Evolutionary conservation across 2,329 filamentous ascomycete genomes (phyloP), one percentile per base, ranked within the genome.

Genomic region (Aspergillus caelatus): DNA sequence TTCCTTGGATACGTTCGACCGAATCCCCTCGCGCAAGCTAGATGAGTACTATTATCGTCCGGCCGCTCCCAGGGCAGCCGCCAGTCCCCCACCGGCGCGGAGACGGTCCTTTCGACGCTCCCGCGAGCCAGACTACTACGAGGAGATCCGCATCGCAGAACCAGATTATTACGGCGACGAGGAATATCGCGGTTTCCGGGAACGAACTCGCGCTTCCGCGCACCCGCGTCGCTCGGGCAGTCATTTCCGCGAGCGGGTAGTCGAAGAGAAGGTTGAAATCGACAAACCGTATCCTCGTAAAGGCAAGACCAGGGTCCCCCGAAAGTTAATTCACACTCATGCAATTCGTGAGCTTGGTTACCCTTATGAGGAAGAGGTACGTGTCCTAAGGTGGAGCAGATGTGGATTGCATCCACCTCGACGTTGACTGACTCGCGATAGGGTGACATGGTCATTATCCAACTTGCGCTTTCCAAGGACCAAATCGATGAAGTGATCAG

Each of bases 401-500:
- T 32, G 11, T 28, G 62, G 36, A 26, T 8, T 52, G 4, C n/a
- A 36, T 46, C 36, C n/a, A 53, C 23, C 36, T 39, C 41, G 70
- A 58, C 61, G 39, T 41, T 67, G 50, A 66, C 53, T 62, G 43
- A 58, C 23, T 63, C 48, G 43, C 50, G 8, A 9, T 68, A 95
- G 91, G 92, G 91, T 45, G 89, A 91, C 69, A 91, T 90, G 26
- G 88, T 95, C 70, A 86, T 97, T 58, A 88, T 98, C 39, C 88
- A 91, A 70, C 90, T 92, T 73, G 94, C 94, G 11, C 84, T 98
- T 6, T 91, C 92, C 19, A 94, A 96, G 71, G 88, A 94, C 21
- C 93, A 97, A 71, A 97, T 97, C 67, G 93, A 97, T 70, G 91
- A 96, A 72, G 84, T 97, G 52, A 91, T 97, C 71, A 90, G 88